Evolutionary conservation across 2,329 filamentous ascomycete genomes (phyloP).

Genomic region (Cladosporium velox): DNA sequence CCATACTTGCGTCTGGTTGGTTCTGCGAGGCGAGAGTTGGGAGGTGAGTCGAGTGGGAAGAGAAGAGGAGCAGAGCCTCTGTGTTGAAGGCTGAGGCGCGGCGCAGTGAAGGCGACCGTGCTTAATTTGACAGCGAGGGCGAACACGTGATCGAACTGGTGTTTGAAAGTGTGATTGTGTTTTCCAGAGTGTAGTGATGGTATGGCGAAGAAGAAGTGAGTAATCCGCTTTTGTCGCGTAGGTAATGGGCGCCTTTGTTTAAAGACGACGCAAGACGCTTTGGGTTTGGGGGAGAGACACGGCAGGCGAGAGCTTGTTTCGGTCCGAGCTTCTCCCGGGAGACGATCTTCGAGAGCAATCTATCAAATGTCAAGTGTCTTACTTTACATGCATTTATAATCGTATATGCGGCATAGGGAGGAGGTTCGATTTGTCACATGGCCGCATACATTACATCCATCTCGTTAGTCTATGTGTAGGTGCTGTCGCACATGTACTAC

Average conservation of each 20-base stretch:
- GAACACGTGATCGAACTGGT: neutral
- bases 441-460: neutral
- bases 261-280: neutral
- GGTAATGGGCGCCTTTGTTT: neutral
- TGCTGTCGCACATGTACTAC: neutral
- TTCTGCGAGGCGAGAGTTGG: neutral
- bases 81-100: constrained; percentile 3
- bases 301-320: constrained; percentile 3
- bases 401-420: neutral
- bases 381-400: neutral
- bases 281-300: neutral
- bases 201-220: neutral
- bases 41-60: neutral
- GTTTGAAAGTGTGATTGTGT: neutral
- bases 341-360: neutral
- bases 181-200: neutral
- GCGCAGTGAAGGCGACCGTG: constrained; percentile 12
- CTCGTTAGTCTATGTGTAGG: neutral
- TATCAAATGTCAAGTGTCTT: neutral
- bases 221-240: constrained; percentile 8
- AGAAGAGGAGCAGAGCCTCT: constrained; percentile 19
- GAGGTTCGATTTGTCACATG: neutral
- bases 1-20: constrained; percentile 56
- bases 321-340: neutral
- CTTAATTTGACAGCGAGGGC: neutral